Percentiles rank a stretch among this genome's conserved stretches.
phyloP scores from a whole-genome alignment of 2,329 filamentous ascomycete genomes.

The Metarhizium anisopliae region DNA sequence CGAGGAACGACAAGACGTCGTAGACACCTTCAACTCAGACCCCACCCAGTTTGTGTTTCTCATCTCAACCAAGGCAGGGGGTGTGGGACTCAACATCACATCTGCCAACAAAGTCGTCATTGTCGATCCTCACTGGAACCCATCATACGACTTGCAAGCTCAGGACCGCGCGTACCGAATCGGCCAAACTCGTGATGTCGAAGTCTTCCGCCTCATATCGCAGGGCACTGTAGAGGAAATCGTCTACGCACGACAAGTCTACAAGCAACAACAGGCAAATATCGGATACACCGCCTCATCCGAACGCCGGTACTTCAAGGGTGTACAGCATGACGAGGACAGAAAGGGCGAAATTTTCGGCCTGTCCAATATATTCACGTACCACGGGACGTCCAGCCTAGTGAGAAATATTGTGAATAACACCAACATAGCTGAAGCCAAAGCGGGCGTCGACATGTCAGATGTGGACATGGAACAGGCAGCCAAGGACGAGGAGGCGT shows the following conservation, averaged over 20 bases:
- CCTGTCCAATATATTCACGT: constrained; percentile 76
- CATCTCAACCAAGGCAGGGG: constrained; percentile 88
- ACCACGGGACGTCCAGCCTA: constrained; percentile 68
- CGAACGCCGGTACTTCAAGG: constrained; percentile 90
- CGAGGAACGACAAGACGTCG: constrained; percentile 70
- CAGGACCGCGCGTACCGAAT: constrained; percentile 96
- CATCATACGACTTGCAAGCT: constrained; percentile 85
- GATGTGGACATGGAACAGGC: constrained; percentile 63
- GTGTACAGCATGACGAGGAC: constrained; percentile 73
- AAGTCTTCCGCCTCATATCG: constrained; percentile 87
- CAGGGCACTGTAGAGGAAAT: constrained; percentile 94
- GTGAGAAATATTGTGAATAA: constrained; percentile 97
- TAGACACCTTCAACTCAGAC: constrained; percentile 88
- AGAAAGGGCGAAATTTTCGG: constrained; percentile 94
- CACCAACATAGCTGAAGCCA: constrained; percentile 91
- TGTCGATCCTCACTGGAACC: constrained; percentile 97
- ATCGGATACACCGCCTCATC: constrained; percentile 91
- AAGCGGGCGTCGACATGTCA: constrained; percentile 72
- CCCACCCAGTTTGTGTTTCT: constrained; percentile 86
- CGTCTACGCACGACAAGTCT: constrained; percentile 92
- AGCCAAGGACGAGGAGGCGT: constrained; percentile 41
- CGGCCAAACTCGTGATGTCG: constrained; percentile 84
- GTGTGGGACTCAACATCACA: constrained; percentile 91
- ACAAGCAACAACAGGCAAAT: constrained; percentile 98
- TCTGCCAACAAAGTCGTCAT: constrained; percentile 98